These are phyloP conservation scores for Bertia moriformis DNA, from an alignment of 2,329 filamentous ascomycete species.

Conservation along the genomic window DNA sequence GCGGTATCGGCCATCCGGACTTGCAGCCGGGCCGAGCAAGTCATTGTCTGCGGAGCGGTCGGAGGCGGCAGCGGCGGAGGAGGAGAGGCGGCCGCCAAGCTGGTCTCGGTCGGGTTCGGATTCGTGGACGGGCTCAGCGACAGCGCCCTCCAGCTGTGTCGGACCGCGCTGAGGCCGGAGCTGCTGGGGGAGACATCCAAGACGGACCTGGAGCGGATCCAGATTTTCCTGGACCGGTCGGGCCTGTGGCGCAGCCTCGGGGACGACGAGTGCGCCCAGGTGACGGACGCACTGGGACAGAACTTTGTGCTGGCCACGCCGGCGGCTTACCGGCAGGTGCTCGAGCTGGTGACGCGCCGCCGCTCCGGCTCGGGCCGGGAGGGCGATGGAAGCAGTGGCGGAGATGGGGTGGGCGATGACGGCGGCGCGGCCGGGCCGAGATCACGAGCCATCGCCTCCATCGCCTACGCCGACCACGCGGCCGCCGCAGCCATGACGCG, in stretches of 20 bases:
- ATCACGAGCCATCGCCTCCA: too few relatives aligned
- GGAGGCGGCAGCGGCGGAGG: slow-evolving; percentile 33
- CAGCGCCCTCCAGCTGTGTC: slow-evolving; percentile 52
- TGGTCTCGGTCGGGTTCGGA: slow-evolving; percentile 54
- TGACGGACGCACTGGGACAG: slow-evolving; percentile 56
- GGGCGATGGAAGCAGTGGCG: too few relatives aligned
- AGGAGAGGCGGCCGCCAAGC: slow-evolving; percentile 38
- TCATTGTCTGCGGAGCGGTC: slow-evolving; percentile 61
- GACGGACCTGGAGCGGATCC: slow-evolving; percentile 60
- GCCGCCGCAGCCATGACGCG: slow-evolving; percentile 6
- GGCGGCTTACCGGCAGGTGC: slow-evolving; percentile 35
- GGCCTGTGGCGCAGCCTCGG: slow-evolving; percentile 67
- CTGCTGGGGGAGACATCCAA: slow-evolving; percentile 60
- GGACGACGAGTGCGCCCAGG: slow-evolving; percentile 62
- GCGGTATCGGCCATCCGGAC: slow-evolving; percentile 64
- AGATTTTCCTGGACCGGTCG: slow-evolving; percentile 63
- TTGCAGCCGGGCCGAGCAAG: slow-evolving; percentile 63
- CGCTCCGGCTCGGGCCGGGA: slow-evolving; percentile 29
- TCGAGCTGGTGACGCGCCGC: too few relatives aligned
- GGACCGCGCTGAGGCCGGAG: slow-evolving; percentile 54
- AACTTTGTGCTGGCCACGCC: slow-evolving; percentile 43
- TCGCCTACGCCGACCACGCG: too few relatives aligned
- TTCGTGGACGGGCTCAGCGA: slow-evolving; percentile 61
- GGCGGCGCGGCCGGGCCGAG: too few relatives aligned
- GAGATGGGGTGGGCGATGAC: too few relatives aligned